Conservation (phyloP, 768 basidiomycete genomes). For the Suillus americanus region DNA sequence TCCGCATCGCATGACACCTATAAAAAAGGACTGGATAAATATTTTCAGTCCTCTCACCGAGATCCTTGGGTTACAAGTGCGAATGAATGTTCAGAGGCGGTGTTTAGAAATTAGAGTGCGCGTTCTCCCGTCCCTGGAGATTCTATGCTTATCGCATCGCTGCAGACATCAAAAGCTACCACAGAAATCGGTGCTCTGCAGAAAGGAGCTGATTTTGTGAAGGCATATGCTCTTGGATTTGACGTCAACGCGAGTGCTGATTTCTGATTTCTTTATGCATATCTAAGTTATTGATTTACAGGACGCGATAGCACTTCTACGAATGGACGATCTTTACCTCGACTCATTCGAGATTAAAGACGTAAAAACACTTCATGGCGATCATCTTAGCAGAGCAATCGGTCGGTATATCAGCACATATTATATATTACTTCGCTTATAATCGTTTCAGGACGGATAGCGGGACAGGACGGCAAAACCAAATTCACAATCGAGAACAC, state of each 20-base stretch:
- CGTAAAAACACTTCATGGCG: constrained; percentile 96
- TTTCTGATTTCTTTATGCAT: background rate
- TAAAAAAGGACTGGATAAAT: constrained; percentile 95
- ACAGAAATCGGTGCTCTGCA: constrained; percentile 92
- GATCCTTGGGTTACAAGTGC: constrained; percentile 89
- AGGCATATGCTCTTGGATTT: constrained; percentile 93
- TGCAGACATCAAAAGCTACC: constrained; percentile 90
- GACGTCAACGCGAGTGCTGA: constrained; percentile 76
- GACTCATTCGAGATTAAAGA: constrained; percentile 99
- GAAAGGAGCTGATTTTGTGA: constrained; percentile 96
- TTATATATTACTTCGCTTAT: constrained; percentile 9
- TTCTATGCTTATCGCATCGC: constrained; percentile 6
- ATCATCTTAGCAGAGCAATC: constrained; percentile 97
- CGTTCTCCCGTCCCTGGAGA: constrained; percentile 8
- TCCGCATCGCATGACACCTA: constrained; percentile 94
- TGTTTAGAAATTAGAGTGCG: constrained; percentile 91
- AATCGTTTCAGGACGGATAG: constrained; percentile 75
- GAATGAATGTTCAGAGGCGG: constrained; percentile 92
- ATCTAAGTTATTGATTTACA: constrained; percentile 30
- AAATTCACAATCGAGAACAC: constrained; percentile 99
- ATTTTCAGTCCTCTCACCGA: constrained; percentile 96
- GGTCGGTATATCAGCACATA: constrained; percentile 44
- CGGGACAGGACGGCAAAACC: constrained; percentile 97
- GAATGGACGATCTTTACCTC: constrained; percentile 95
- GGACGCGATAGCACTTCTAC: constrained; percentile 94